Conservation (phyloP, 257 asterid genomes). For the Primulina tabacum region DNA sequence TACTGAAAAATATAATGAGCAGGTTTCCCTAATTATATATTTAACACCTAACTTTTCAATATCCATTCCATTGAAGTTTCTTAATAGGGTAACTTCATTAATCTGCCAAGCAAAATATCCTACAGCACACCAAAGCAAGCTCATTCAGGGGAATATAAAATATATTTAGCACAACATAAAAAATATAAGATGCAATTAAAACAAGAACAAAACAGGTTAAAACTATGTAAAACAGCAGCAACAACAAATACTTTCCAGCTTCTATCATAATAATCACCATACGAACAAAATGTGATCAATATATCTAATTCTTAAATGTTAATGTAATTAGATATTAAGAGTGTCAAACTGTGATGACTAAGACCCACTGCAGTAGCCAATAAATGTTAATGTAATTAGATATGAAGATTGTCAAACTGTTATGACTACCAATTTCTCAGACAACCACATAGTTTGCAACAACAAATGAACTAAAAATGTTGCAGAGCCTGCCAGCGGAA, state of each 20-base stretch:
- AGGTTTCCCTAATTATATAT: no score
- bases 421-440: neutral
- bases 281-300: neutral
- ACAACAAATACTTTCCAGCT: neutral
- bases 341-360: neutral
- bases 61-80: no score
- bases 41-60: no score
- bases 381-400: no score
- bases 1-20: no score
- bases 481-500: neutral
- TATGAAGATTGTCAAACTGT: no score
- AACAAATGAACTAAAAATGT: neutral
- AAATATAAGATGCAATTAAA: no score
- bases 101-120: no score
- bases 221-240: neutral
- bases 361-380: no score
- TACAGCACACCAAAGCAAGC: neutral
- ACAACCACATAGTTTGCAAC: neutral
- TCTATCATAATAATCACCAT: neutral
- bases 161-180: neutral
- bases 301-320: neutral
- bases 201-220: neutral
- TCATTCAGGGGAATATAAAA: neutral
- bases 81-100: no score
- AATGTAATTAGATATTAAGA: no score